Percentiles rank a stretch among this genome's conserved stretches.
Conservation (phyloP, 1,139 yeast species). For the Saccharomyces uvarum region DNA sequence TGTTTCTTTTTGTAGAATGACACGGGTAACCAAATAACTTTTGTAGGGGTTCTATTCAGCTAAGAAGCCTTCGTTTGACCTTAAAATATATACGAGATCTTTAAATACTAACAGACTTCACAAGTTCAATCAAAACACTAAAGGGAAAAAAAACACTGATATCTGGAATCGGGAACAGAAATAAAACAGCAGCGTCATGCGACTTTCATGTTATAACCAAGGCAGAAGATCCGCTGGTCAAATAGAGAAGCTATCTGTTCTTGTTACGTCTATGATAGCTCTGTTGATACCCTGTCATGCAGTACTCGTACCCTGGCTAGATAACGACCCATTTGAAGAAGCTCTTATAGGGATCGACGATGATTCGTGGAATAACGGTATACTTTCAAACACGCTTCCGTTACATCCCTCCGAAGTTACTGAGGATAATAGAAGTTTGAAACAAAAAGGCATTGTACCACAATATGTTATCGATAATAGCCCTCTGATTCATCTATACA, state of each 20-base stretch:
- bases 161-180: background rate
- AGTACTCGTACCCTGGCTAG: slow-evolving; percentile 17
- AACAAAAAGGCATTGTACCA: slow-evolving; percentile 49
- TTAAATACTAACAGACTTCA: background rate
- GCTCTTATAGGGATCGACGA: slow-evolving; percentile 5
- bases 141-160: background rate
- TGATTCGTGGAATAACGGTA: background rate
- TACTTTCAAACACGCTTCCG: slow-evolving; percentile 7
- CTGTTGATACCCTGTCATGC: slow-evolving; percentile 3
- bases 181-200: background rate
- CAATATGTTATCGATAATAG: slow-evolving; percentile 63
- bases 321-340: slow-evolving; percentile 20
- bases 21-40: background rate
- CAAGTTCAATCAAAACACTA: background rate
- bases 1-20: background rate
- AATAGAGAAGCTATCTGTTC: background rate
- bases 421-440: slow-evolving; percentile 23
- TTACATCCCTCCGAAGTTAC: slow-evolving; percentile 20
- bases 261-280: slow-evolving; percentile 1
- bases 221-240: background rate
- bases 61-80: background rate
- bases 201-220: background rate
- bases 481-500: slow-evolving; percentile 78
- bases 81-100: background rate
- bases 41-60: background rate